Evolutionary conservation across 169 alveolate genomes (phyloP).

Genomic region (Neospora caninum): DNA sequence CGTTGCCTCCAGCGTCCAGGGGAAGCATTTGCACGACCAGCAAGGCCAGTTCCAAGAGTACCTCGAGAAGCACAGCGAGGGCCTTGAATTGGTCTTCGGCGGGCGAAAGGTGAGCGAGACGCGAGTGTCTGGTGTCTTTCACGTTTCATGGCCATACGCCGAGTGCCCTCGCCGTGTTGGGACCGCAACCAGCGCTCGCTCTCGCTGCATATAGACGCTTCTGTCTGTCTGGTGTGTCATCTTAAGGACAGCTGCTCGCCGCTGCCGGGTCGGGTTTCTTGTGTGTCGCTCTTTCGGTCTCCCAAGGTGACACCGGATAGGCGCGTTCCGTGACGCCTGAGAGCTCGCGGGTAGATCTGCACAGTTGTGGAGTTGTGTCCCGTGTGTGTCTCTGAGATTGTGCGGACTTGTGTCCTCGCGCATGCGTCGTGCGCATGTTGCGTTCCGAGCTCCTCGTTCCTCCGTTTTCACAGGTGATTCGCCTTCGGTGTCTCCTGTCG

Average conservation of each 20-base stretch:
- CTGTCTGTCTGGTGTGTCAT: too few relatives aligned
- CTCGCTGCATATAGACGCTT: too few relatives aligned
- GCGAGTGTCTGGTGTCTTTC: neutral
- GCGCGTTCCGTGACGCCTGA: too few relatives aligned
- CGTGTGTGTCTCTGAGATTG: neutral
- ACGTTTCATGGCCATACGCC: too few relatives aligned
- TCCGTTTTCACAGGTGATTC: neutral
- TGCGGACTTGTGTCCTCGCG: neutral
- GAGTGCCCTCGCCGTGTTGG: too few relatives aligned
- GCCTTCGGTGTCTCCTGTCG: too few relatives aligned
- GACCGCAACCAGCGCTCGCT: too few relatives aligned
- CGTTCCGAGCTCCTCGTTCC: neutral
- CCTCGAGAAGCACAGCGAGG: neutral
- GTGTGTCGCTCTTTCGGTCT: too few relatives aligned
- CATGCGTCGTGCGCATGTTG: neutral
- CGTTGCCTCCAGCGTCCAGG: neutral
- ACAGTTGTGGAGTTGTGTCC: too few relatives aligned
- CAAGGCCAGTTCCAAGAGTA: constrained; percentile 17
- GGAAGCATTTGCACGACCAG: constrained; percentile 33
- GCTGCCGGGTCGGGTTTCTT: too few relatives aligned
- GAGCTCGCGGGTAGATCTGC: neutral
- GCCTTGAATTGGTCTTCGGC: neutral
- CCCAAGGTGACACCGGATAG: too few relatives aligned
- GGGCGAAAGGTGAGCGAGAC: neutral
- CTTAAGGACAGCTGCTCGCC: too few relatives aligned